Evolutionary conservation across 1,139 yeast species (phyloP), one percentile per base, ranked within the genome.

Genomic region (Geotrichum fermentans): DNA sequence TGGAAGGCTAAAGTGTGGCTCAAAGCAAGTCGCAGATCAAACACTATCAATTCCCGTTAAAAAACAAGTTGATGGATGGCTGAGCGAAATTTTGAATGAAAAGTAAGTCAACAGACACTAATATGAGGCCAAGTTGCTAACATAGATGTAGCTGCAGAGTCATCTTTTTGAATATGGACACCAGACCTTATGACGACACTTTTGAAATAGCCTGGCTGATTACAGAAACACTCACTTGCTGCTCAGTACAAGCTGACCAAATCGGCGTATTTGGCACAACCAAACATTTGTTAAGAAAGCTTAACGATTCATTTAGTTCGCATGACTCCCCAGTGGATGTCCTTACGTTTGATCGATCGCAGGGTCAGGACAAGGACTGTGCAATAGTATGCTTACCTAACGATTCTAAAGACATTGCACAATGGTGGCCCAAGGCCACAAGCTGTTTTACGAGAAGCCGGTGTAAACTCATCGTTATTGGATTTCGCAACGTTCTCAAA

Each of bases 331-430:
- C 8, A 6, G 10, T 24, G 17, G 97, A 92, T 58, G 75, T 87
- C 22, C 70, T 92, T 53, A 92, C 98, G 0, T 97, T 97, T 0
- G 99, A 92, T 65, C 92, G 87, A 56, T 92, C 85, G 58, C 98
- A 92, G 67, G 99, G 98, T 0, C 75, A 97, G 49, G 99, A 92
- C 64, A 90, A 89, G 63, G 94, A 88, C 47, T 83, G 96, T 59
- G 81, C 92, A 13, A 78, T 94, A n/a, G n/a, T n/a, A n/a, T n/a
- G n/a, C n/a, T n/a, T n/a, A n/a, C n/a, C n/a, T n/a, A n/a, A n/a
- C n/a, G n/a, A n/a, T n/a, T n/a, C n/a, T n/a, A n/a, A n/a, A n/a
- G n/a, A n/a, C n/a, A n/a, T n/a, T n/a, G n/a, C n/a, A n/a, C n/a
- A n/a, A n/a, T n/a, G n/a, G n/a, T n/a, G n/a, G n/a, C n/a, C n/a